Evolutionary conservation across 805 yeast species (phyloP), one percentile per base, ranked within the genome.

Genomic region (Torulaspora franciscae): DNA sequence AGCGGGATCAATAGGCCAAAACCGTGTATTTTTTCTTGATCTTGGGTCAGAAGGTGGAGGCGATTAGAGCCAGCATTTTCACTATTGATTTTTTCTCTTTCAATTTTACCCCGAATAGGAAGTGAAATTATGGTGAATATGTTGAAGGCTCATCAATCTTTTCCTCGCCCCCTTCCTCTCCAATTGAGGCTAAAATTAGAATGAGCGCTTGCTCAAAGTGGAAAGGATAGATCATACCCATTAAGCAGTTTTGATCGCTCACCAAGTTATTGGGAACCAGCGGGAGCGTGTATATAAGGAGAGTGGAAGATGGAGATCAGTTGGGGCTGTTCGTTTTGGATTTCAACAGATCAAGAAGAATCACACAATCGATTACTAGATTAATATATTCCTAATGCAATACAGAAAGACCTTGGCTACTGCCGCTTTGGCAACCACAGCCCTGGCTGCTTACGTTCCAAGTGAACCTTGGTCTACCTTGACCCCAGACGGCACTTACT

Each of bases 391-490:
- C 14, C 33, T 14, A 60, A 71, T 71, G 76, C 76, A 71, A 67
- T 71, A 68, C 70, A 71, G 67, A 58, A 62, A 57, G 45, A 53
- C 72, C 30, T 45, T 69, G 36, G 61, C 66, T 48, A 63, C 72
- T 42, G 56, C 73, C 42, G 67, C 77, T 52, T 59, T 78, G 33
- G 72, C 74, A 43, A 62, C 77, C n/a, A 48, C 71, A 13, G 71
- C 81, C 27, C 42, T 73, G 41, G 83, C 84, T 41, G 86, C 86
- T 47, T 76, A 76, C 55, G 77, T 79, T 54, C 85, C 84, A 50
- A 65, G 80, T 43, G 82, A 77, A 48, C 80, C 83, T 56, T 83
- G 85, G 85, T 66, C 83, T 43, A 80, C 88, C 44, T 73, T 84
- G 65, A 82, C 89, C 30, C 90, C 93, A 54, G 46, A 65, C 33